Base-by-base conservation (phyloP, 2,329 filamentous ascomycete genomes). In the Fusarium chlamydosporum region DNA sequence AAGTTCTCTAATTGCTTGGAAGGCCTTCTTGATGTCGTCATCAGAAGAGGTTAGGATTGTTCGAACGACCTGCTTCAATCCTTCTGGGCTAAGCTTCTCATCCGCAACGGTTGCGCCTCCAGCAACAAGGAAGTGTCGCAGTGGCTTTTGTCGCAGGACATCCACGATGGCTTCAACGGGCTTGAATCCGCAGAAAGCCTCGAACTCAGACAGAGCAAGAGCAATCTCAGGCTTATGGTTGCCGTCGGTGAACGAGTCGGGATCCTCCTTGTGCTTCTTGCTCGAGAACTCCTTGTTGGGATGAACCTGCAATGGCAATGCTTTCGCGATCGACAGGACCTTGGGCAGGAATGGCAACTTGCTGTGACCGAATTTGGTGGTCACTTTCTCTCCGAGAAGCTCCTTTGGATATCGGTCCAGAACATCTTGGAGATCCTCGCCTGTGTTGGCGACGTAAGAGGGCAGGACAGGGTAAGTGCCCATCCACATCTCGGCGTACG, bases 191-290 rank as follows among this genome's bases (percentile, higher is more conserved):
- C 88, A 89, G 71, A 94, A 94, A 0, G 91, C 88, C 76, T 94
- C 91, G 72, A 94, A 94, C 23, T 88, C 86, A 13, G 85, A 84
- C 1, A 94, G 79, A 0, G 91, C 91, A 2, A 94, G 81, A 1
- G 91, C 91, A 54, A 94, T 94, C 75, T 94, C 91, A 2, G 92
- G 91, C 79, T 94, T 94, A 82, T 94, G 91, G 76, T 94, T 94
- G 4, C 86, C 80, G 68, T 94, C 91, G 2, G 86, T 87, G 76
- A 91, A 94, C 59, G 88, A 85, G 4, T 87, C 78, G 0, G 91
- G 90, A 55, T 92, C 83, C 67, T 87, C 76, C 55, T 84, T 76
- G 78, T 93, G 90, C 3, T 93, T 83, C 71, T 88, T 83, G 10
- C 83, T 79, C 0, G 91, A 86, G 2, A 93, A 84, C 0, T 85